These are phyloP conservation scores for Penicillium sp. DNA, from an alignment of 2,329 filamentous ascomycete genomes.

Conservation along the genomic window DNA sequence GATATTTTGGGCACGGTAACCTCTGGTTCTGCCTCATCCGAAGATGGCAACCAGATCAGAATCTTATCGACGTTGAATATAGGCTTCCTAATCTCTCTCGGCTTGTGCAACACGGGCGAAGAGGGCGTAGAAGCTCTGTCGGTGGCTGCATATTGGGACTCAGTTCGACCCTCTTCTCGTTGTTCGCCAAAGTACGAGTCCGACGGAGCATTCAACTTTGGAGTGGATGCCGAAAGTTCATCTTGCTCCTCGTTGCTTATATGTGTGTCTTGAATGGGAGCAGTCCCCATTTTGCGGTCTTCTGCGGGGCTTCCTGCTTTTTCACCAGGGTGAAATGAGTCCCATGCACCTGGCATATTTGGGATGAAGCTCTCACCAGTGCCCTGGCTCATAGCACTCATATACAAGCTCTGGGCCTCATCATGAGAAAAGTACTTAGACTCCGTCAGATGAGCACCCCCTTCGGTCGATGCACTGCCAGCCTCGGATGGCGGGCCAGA, in stretches of 20 bases:
- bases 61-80: conserved; percentile 45
- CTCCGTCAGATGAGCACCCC: conserved; percentile 50
- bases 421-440: conserved; percentile 56
- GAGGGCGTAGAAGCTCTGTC: conserved; percentile 29
- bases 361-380: conserved; percentile 38
- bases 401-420: conserved; percentile 59
- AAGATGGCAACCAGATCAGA: conserved; percentile 44
- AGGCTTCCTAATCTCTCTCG: conserved; percentile 41
- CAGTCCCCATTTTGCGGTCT: conserved; percentile 7
- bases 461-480: conserved; percentile 33
- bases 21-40: conserved; percentile 21
- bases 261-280: conserved; percentile 8
- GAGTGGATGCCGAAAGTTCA: conserved; percentile 36
- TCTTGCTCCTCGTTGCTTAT: conserved; percentile 18
- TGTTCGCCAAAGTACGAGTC: conserved; percentile 25
- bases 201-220: conserved; percentile 36
- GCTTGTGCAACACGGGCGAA: conserved; percentile 26
- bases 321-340: conserved; percentile 35
- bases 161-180: conserved; percentile 14
- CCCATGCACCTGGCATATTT: conserved; percentile 53
- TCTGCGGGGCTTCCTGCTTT: conserved; percentile 6
- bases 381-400: conserved; percentile 61
- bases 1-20: conserved; percentile 18
- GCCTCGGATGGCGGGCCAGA: conserved; percentile 32
- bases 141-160: conserved; percentile 19